Evolutionary conservation across 75 land plant species (phyloP).

Genomic region (Isoetes taiwanensis): DNA sequence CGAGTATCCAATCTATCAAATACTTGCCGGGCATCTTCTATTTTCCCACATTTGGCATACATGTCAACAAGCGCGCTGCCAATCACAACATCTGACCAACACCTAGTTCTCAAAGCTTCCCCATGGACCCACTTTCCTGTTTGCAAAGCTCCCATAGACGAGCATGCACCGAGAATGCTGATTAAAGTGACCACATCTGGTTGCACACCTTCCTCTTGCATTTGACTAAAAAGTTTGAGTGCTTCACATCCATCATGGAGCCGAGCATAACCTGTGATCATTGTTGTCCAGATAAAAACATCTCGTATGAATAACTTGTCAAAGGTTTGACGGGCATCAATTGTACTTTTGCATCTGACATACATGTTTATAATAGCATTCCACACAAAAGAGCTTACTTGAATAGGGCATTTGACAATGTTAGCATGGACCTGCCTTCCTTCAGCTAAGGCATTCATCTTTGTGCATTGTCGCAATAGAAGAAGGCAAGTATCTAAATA

Average conservation of each 20-base stretch:
- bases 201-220: too few relatives aligned
- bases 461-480: too few relatives aligned
- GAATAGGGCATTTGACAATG: too few relatives aligned
- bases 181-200: not conserved
- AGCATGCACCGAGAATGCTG: slow-evolving; percentile 9
- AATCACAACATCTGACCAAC: slow-evolving; percentile 6
- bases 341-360: not conserved
- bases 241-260: too few relatives aligned
- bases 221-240: too few relatives aligned
- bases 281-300: not conserved
- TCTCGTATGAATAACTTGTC: not conserved
- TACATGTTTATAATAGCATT: not conserved
- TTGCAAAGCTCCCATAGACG: not conserved
- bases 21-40: slow-evolving; percentile 1
- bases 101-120: not conserved
- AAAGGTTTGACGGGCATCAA: not conserved
- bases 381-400: too few relatives aligned
- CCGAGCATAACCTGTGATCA: not conserved
- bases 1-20: slow-evolving; percentile 4
- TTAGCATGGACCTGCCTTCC: too few relatives aligned
- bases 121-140: slow-evolving; percentile 10
- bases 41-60: slow-evolving; percentile 11
- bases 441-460: too few relatives aligned
- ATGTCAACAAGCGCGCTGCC: slow-evolving; percentile 13
- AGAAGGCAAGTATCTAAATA: too few relatives aligned